phyloP scores from a whole-genome alignment of 169 alveolate species.

The Plasmodium falciparum region DNA sequence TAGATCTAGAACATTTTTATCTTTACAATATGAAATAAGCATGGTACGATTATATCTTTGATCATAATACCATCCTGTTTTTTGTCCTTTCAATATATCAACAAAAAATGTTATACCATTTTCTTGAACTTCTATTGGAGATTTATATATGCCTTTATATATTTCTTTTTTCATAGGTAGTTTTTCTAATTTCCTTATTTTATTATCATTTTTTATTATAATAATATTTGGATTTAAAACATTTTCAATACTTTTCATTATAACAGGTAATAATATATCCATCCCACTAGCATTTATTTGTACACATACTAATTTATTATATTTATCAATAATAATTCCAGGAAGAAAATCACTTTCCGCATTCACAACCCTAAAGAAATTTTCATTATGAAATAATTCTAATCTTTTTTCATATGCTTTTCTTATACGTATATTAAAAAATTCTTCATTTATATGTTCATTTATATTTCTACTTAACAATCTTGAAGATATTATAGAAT shows the following conservation, averaged over 20 bases:
- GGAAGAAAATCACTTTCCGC: slow-evolving; percentile 81
- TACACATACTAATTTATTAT: slow-evolving; percentile 38
- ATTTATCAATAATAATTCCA: slow-evolving; percentile 78
- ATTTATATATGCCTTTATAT: slow-evolving; percentile 56
- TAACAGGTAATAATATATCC: slow-evolving; percentile 59
- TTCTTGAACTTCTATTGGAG: slow-evolving; percentile 77
- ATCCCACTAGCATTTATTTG: slow-evolving; percentile 79
- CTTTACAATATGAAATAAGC: slow-evolving; percentile 71
- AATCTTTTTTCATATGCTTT: slow-evolving; percentile 71
- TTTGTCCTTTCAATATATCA: slow-evolving; percentile 78
- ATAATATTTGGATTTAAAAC: slow-evolving; percentile 58
- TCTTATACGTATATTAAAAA: slow-evolving; percentile 63
- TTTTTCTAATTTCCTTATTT: slow-evolving; percentile 73
- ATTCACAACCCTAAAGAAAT: slow-evolving; percentile 78
- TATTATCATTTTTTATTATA: slow-evolving; percentile 69
- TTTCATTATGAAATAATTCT: slow-evolving; percentile 46
- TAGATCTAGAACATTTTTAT: slow-evolving; percentile 77
- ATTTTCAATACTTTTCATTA: slow-evolving; percentile 62
- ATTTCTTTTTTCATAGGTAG: slow-evolving; percentile 65
- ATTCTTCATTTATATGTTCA: slow-evolving; percentile 65
- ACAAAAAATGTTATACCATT: slow-evolving; percentile 79
- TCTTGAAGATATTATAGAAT: slow-evolving; percentile 64
- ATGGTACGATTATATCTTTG: slow-evolving; percentile 75
- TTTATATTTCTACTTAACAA: slow-evolving; percentile 62
- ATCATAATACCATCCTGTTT: slow-evolving; percentile 81